Base-by-base conservation (phyloP, 2,329 filamentous ascomycete species). In the Sporothrix globosa region DNA sequence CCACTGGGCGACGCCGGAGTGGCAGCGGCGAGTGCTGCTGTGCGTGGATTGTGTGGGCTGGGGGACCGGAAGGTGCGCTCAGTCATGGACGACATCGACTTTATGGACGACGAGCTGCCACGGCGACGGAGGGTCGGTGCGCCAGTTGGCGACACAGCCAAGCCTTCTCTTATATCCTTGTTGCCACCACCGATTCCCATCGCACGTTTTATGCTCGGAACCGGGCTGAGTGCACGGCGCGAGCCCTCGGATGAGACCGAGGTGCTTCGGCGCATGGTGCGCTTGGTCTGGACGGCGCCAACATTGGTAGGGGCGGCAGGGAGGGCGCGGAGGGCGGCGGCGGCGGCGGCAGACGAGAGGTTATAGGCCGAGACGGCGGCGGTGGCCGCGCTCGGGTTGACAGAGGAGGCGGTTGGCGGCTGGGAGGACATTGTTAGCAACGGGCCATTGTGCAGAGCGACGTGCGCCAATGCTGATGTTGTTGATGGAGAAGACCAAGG, bases 281-380 rank as follows among this genome's bases (percentile, higher is more conserved):
- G 91, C 83, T 95, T 97, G 6, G 95, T 97, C 80, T 97, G 91
- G 58, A 96, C 88, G 77, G 93, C 88, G 78, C 88, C 90, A 70
- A 97, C 90, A 75, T 90, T 89, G 67, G 90, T 95, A 27, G 93
- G 93, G 2, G 91, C 90, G 67, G 89, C 89, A 11, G 92, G 90
- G 75, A 91, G 88, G 60, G 91, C 91, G 77, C 91, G 90, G 71
- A 98, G 85, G 61, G 94, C 94, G 39, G 93, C 90, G 19, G 93
- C 93, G 7, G 95, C 94, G 14, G 95, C 95, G 7, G 94, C 92
- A 48, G 91, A 90, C 53, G 94, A 96, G 56, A 97, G 89, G 77
- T 91, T 85, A 80, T 95, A 96, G 71, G 93, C 94, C 79, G 92
- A 91, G 72, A 88, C 88, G 72, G 94, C 93, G 70, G 93, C 93